Evolutionary conservation across 2,329 filamentous ascomycete species (phyloP).

Genomic region (Alternaria panax): DNA sequence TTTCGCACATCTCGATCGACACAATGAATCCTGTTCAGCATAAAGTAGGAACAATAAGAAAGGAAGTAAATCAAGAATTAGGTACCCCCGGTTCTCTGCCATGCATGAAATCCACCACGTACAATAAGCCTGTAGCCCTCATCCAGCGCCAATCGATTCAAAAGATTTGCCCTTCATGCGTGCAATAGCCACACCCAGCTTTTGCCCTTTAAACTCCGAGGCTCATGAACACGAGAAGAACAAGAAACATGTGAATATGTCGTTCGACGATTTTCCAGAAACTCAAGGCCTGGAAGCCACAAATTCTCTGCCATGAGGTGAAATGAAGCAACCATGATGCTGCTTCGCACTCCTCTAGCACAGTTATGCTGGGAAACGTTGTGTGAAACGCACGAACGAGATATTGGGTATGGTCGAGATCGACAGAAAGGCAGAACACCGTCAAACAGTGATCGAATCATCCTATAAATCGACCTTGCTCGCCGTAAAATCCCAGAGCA

Average conservation of each 20-base stretch:
- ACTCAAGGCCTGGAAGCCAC: neutral
- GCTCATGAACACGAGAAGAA: constrained; percentile 10
- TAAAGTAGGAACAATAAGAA: too few relatives aligned
- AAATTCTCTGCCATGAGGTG: neutral
- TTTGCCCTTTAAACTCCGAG: constrained; percentile 13
- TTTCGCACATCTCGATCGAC: neutral
- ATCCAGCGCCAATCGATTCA: neutral
- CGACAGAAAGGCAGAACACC: neutral
- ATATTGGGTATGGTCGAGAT: neutral
- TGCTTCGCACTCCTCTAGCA: neutral
- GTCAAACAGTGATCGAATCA: neutral
- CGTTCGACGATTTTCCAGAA: neutral
- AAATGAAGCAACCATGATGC: neutral
- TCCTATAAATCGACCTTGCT: constrained; percentile 44
- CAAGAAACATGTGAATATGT: neutral
- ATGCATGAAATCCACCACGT: constrained; percentile 7
- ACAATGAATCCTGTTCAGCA: neutral
- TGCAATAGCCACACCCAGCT: constrained; percentile 1
- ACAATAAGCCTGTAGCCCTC: neutral
- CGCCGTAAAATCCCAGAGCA: constrained; percentile 87
- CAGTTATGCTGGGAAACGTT: neutral
- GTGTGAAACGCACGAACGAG: neutral
- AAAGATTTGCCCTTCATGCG: constrained; percentile 1
- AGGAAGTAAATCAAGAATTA: neutral
- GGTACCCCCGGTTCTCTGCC: neutral